A percentile compares a stretch with the other conserved stretches of the same genome.
These are phyloP conservation scores for Phialophora verrucosa DNA, from an alignment of 2,329 filamentous ascomycete species.

Conservation along the genomic window DNA sequence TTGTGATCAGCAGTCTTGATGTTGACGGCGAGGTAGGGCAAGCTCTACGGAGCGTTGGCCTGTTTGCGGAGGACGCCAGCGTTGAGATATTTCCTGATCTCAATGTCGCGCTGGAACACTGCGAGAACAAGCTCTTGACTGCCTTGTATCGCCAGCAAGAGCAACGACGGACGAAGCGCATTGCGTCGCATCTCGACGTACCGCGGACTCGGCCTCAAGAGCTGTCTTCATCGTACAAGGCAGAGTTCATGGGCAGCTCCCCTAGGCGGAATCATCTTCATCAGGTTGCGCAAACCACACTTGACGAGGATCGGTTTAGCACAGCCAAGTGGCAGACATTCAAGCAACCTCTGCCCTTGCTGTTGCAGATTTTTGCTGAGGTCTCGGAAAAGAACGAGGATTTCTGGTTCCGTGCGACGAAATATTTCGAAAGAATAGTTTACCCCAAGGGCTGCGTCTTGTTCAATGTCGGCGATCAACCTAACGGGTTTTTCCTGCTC, in stretches of 20 bases:
- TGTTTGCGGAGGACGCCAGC: slow-evolving; percentile 74
- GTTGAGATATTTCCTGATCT: slow-evolving; percentile 85
- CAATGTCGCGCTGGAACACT: slow-evolving; percentile 90
- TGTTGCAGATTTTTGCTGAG: slow-evolving; percentile 94
- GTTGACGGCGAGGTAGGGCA: slow-evolving; percentile 75
- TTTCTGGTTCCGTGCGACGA: slow-evolving; percentile 84
- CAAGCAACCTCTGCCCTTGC: slow-evolving; percentile 85
- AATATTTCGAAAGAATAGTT: slow-evolving; percentile 75
- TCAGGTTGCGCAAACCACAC: slow-evolving; percentile 75
- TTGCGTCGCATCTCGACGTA: slow-evolving; percentile 37
- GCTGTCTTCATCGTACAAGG: slow-evolving; percentile 39
- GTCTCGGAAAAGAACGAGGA: slow-evolving; percentile 86
- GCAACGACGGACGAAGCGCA: slow-evolving; percentile 40
- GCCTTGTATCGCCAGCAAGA: slow-evolving; percentile 76
- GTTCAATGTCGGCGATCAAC: slow-evolving; percentile 76
- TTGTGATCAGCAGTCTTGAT: slow-evolving; percentile 83
- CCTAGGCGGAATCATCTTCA: slow-evolving; percentile 79
- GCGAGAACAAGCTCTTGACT: slow-evolving; percentile 91
- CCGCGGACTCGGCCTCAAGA: slow-evolving; percentile 30
- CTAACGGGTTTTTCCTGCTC: slow-evolving; percentile 86
- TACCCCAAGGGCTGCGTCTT: slow-evolving; percentile 73
- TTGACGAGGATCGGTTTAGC: slow-evolving; percentile 67
- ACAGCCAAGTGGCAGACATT: slow-evolving; percentile 80
- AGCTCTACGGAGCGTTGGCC: slow-evolving; percentile 80
- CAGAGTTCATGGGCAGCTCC: slow-evolving; percentile 70